Percentiles rank a stretch among this genome's conserved stretches.
phyloP scores from a whole-genome alignment of 225 moss, liverwort and hornwort genomes.

The Asterella californica region DNA sequence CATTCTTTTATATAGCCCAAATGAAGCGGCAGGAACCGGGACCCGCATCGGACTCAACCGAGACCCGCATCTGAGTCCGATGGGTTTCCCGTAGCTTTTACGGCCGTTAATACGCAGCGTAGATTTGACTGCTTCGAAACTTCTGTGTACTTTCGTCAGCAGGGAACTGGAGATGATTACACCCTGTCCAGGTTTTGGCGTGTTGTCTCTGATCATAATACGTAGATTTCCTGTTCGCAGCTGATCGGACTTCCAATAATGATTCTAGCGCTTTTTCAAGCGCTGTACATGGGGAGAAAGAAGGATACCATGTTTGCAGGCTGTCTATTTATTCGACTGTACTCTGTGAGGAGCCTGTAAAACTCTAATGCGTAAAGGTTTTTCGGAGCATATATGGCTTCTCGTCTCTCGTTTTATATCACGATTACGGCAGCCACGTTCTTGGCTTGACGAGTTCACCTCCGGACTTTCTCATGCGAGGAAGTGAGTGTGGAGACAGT shows the following conservation, averaged over 20 bases:
- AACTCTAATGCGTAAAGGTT: neutral
- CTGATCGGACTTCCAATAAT: neutral
- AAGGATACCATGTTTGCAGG: neutral
- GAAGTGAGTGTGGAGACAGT: too few species aligned
- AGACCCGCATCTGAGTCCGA: neutral
- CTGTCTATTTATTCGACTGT: neutral
- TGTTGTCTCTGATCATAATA: neutral
- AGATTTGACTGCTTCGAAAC: neutral
- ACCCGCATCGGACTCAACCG: too few species aligned
- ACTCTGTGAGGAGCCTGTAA: neutral
- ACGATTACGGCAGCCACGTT: neutral
- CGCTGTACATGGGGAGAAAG: neutral
- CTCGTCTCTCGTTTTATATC: neutral
- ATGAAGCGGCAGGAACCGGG: too few species aligned
- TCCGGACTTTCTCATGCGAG: neutral
- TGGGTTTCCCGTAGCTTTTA: neutral
- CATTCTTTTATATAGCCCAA: neutral
- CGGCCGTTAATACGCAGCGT: neutral
- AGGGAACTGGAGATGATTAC: neutral
- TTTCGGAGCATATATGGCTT: neutral
- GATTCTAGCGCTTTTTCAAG: neutral
- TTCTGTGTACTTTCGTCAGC: neutral
- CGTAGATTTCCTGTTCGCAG: neutral
- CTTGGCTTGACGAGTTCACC: neutral
- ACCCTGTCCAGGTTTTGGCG: neutral